A percentile compares a stretch with the other conserved stretches of the same genome.
These are phyloP conservation scores for Kentomonas sorsogonicus DNA, from an alignment of 208 protist genomes.

Conservation along the genomic window DNA sequence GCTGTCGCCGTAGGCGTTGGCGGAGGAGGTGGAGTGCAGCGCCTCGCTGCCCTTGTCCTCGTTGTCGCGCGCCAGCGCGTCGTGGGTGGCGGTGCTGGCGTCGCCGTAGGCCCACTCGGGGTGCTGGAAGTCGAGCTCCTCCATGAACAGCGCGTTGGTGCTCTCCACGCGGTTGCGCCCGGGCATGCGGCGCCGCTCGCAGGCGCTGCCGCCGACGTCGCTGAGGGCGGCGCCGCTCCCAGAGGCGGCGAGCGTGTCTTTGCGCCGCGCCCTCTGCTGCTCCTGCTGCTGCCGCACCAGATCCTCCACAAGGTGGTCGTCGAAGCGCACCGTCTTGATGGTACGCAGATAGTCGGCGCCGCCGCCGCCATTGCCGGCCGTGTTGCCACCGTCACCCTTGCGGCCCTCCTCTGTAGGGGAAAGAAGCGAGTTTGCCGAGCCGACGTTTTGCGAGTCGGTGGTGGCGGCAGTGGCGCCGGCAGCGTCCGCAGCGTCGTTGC, in stretches of 20 bases:
- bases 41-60: too few relatives aligned
- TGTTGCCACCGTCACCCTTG: not conserved
- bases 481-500: too few relatives aligned
- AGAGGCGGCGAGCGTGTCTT: not conserved
- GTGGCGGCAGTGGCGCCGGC: too few relatives aligned
- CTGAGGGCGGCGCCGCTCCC: not conserved
- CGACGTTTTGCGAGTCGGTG: too few relatives aligned
- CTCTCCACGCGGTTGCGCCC: not conserved
- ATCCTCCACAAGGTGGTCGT: not conserved
- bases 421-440: too few relatives aligned
- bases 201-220: not conserved
- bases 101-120: not conserved
- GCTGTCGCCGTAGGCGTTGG: too few relatives aligned
- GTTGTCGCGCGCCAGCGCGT: too few relatives aligned
- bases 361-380: not conserved
- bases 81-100: too few relatives aligned
- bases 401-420: not conserved
- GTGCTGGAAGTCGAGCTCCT: not conserved
- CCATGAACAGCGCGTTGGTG: not conserved
- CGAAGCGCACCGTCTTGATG: not conserved
- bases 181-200: not conserved
- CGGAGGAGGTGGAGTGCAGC: too few relatives aligned
- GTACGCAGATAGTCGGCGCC: not conserved
- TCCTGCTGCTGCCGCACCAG: not conserved
- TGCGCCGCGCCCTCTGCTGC: not conserved